These are phyloP conservation scores for Asterochloris sp. DNA, from an alignment of 139 green algal genomes.

Conservation along the genomic window DNA sequence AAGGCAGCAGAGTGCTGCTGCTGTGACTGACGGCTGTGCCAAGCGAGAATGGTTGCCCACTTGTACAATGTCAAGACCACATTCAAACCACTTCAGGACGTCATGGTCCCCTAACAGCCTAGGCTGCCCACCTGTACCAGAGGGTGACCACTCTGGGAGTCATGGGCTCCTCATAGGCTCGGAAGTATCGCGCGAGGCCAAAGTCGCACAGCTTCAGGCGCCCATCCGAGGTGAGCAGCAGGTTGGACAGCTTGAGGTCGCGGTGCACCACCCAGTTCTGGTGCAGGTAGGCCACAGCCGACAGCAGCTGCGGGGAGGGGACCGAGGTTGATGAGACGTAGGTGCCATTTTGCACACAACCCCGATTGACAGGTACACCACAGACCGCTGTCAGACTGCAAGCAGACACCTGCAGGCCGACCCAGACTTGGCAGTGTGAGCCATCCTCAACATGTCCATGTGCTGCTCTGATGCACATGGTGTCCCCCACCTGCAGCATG, in stretches of 20 bases:
- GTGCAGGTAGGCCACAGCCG: slow-evolving; percentile 66
- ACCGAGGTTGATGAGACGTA: too few relatives aligned
- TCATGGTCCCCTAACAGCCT: too few relatives aligned
- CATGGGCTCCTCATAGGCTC: slow-evolving; percentile 32
- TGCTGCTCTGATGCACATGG: background rate
- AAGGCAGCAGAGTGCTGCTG: too few relatives aligned
- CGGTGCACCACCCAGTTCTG: slow-evolving; percentile 66
- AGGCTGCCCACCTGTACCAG: slow-evolving; percentile 35
- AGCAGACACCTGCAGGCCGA: background rate
- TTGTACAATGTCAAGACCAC: too few relatives aligned
- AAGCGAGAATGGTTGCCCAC: too few relatives aligned
- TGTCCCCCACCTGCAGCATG: slow-evolving; percentile 42
- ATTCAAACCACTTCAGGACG: too few relatives aligned
- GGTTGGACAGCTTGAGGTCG: slow-evolving; percentile 77
- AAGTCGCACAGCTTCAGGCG: slow-evolving; percentile 78
- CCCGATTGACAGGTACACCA: background rate
- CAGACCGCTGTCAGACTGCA: background rate
- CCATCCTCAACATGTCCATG: background rate
- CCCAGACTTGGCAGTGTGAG: background rate
- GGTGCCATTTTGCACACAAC: background rate
- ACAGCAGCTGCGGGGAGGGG: slow-evolving; percentile 53
- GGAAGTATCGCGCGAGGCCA: slow-evolving; percentile 62
- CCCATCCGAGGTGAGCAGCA: slow-evolving; percentile 37
- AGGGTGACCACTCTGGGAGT: slow-evolving; percentile 46
- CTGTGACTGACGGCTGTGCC: too few relatives aligned